phyloP scores from a whole-genome alignment of 371 early-diverging fungal species.

The Mortierella sp. region DNA sequence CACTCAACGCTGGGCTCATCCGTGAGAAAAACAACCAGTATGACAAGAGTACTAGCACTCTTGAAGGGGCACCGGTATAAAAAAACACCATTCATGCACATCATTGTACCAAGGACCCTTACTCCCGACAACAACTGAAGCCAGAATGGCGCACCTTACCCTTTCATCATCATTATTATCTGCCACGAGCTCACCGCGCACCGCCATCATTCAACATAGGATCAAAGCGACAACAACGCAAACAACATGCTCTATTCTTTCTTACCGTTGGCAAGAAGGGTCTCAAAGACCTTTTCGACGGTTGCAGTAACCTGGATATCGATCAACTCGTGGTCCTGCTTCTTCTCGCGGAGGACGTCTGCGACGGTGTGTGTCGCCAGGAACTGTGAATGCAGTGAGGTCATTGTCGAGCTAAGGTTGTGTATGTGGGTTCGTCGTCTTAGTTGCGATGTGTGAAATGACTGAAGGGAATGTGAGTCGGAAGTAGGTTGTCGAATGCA shows the following conservation, averaged over 20 bases:
- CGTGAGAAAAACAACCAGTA: conserved; percentile 36
- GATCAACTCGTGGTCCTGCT: conserved; percentile 57
- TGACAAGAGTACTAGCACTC: neutral
- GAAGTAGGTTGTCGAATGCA: neutral
- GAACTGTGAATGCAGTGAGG: conserved; percentile 54
- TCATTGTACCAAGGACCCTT: neutral
- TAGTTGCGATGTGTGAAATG: neutral
- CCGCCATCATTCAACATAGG: neutral
- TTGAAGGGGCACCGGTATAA: neutral
- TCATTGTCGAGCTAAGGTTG: conserved; percentile 23
- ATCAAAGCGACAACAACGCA: neutral
- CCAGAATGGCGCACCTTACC: neutral
- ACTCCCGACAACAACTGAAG: neutral
- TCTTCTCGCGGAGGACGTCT: conserved; percentile 64
- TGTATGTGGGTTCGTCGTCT: neutral
- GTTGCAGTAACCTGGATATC: conserved; percentile 70
- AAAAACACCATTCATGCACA: neutral
- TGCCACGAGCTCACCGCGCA: neutral
- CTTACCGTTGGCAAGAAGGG: conserved; percentile 63
- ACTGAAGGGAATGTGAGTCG: neutral
- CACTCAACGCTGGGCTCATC: conserved; percentile 27
- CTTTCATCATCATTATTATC: neutral
- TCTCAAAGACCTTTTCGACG: conserved; percentile 72
- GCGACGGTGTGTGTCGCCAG: conserved; percentile 63
- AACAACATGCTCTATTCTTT: neutral